These are phyloP conservation scores for Magnolia sinica DNA, from an alignment of 164 flowering plant genomes.

Conservation along the genomic window DNA sequence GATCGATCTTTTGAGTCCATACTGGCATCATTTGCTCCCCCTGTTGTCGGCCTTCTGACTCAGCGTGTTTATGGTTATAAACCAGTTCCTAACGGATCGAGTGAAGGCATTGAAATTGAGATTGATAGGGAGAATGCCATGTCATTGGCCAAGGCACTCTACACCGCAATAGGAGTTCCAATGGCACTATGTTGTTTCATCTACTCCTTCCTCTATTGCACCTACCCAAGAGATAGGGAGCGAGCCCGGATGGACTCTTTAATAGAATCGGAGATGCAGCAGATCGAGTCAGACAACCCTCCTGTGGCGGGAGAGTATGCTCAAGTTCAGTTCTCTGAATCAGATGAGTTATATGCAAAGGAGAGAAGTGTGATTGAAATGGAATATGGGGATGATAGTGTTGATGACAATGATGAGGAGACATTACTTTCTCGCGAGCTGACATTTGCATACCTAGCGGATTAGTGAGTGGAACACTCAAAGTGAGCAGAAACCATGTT, in stretches of 20 bases:
- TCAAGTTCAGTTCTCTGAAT: slow-evolving; percentile 15
- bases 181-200: slow-evolving; percentile 75
- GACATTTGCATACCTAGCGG: slow-evolving; percentile 37
- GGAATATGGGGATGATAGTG: slow-evolving; percentile 38
- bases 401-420: slow-evolving; percentile 48
- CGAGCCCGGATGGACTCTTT: slow-evolving; percentile 66
- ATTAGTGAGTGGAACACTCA: slow-evolving; percentile 4
- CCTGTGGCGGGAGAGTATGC: slow-evolving; percentile 21
- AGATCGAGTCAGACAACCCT: slow-evolving; percentile 35
- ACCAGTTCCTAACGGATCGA: slow-evolving; percentile 56
- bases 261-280: slow-evolving; percentile 70
- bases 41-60: slow-evolving; percentile 77
- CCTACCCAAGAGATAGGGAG: slow-evolving; percentile 88
- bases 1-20: slow-evolving; percentile 86
- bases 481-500: neutral
- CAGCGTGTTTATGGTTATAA: slow-evolving; percentile 76
- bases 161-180: slow-evolving; percentile 68
- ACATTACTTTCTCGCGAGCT: slow-evolving; percentile 37
- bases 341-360: slow-evolving; percentile 23
- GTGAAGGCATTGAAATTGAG: slow-evolving; percentile 42
- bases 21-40: slow-evolving; percentile 95
- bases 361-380: slow-evolving; percentile 40
- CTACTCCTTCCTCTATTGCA: slow-evolving; percentile 71
- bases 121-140: slow-evolving; percentile 77
- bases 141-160: slow-evolving; percentile 81